Conservation (phyloP, 352 stramenopile genomes). For the Pythium brassicae region DNA sequence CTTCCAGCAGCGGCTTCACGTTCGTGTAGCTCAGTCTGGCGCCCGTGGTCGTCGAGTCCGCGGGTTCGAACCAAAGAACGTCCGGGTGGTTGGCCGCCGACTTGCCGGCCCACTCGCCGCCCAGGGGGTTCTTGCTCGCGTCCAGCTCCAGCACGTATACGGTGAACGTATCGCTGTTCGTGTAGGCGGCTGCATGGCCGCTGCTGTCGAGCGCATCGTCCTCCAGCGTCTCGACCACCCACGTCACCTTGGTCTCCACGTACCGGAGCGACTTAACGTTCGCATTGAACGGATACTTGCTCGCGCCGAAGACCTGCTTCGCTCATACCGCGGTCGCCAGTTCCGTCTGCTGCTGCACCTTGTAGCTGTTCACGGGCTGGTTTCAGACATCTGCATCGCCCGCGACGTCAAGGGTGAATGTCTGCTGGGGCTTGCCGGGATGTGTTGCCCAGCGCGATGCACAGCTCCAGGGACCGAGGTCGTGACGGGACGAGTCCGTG, state of each 20-base stretch:
- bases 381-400: constrained; percentile 44
- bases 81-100: constrained; percentile 14
- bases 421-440: constrained; percentile 10
- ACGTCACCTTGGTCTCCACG: constrained; percentile 35
- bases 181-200: constrained; percentile 7
- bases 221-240: constrained; percentile 22
- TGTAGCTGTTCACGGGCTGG: constrained; percentile 47
- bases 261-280: constrained; percentile 37
- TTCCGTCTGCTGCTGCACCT: constrained; percentile 23
- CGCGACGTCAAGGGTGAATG: constrained; percentile 15
- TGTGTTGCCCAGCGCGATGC: constrained; percentile 17
- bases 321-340: constrained; percentile 26
- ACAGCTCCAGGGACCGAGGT: constrained; percentile 11
- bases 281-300: constrained; percentile 49
- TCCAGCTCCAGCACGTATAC: constrained; percentile 19
- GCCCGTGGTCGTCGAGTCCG: constrained; percentile 26
- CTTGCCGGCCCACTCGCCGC: constrained; percentile 16
- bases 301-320: constrained; percentile 32
- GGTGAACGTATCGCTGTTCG: constrained; percentile 6
- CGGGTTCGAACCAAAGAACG: constrained; percentile 14
- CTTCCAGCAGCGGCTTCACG: constrained; percentile 27
- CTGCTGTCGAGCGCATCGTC: constrained; percentile 12
- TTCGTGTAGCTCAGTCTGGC: constrained; percentile 37
- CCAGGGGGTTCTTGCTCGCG: constrained; percentile 10
- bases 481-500: constrained; percentile 11